Evolutionary conservation across 2,329 filamentous ascomycete species (phyloP).

Genomic region (Rhinocladiella similis): DNA sequence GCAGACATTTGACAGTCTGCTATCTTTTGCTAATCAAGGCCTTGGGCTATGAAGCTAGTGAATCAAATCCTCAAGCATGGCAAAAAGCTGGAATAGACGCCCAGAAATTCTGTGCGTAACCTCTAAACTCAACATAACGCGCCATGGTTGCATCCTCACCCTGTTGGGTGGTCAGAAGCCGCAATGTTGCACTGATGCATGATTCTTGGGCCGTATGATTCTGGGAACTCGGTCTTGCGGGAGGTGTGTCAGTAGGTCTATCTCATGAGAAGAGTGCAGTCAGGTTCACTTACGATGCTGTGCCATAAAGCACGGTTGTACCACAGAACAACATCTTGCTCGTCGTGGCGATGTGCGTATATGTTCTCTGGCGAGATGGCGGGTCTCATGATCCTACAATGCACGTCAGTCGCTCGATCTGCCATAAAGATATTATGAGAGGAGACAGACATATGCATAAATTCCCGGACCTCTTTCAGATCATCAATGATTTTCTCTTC

Average conservation of each 20-base stretch:
- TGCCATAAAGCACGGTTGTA: slow-evolving; percentile 43
- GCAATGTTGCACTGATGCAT: slow-evolving; percentile 43
- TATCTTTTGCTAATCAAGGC: slow-evolving; percentile 21
- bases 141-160: neutral
- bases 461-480: slow-evolving; percentile 33
- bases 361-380: slow-evolving; percentile 37
- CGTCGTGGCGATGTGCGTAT: slow-evolving; percentile 39
- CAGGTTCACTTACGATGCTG: slow-evolving; percentile 35
- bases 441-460: slow-evolving; percentile 34
- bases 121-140: too few relatives aligned
- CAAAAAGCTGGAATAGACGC: too few relatives aligned
- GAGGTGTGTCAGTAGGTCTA: neutral
- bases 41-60: neutral
- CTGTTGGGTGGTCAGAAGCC: slow-evolving; percentile 27
- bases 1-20: slow-evolving; percentile 18
- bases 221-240: slow-evolving; percentile 35
- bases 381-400: slow-evolving; percentile 37
- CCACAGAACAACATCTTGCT: slow-evolving; percentile 42
- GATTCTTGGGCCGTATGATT: slow-evolving; percentile 39
- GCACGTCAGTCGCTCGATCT: neutral
- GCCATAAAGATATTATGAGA: neutral
- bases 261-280: neutral
- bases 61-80: too few relatives aligned
- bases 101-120: too few relatives aligned
- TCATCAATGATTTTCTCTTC: slow-evolving; percentile 30